Evolutionary conservation across 495 filamentous ascomycete genomes (phyloP).

Genomic region (Penicillium crystallinum): DNA sequence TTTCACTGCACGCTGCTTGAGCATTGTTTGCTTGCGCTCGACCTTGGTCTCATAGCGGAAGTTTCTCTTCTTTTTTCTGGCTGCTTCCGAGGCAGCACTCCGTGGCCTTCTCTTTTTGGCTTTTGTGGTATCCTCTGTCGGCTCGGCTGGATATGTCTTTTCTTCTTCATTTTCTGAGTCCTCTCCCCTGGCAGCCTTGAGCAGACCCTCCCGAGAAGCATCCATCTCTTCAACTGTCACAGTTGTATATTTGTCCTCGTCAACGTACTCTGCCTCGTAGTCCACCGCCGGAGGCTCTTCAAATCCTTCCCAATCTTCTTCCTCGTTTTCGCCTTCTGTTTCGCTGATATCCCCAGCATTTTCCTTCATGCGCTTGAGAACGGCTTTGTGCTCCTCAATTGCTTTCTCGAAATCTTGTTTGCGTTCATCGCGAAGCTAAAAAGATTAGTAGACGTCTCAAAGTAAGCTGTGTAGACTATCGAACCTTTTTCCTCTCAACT

Average conservation of each 20-base stretch:
- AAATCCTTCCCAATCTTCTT: conserved; percentile 62
- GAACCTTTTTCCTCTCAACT: conserved; percentile 65
- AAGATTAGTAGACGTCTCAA: conserved; percentile 8
- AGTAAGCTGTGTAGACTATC: background rate
- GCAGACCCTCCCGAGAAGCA: conserved; percentile 64
- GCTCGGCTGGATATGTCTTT: conserved; percentile 15
- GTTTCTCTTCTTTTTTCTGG: conserved; percentile 78
- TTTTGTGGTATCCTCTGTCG: conserved; percentile 23
- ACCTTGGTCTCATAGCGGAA: conserved; percentile 88
- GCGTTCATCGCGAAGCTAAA: conserved; percentile 73
- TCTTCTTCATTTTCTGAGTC: conserved; percentile 42
- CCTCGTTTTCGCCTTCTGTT: conserved; percentile 31
- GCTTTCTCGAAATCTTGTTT: conserved; percentile 74
- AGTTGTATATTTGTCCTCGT: conserved; percentile 91
- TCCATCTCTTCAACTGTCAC: conserved; percentile 92
- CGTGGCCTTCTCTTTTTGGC: conserved; percentile 40
- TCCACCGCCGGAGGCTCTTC: conserved; percentile 57
- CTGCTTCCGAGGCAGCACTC: conserved; percentile 49
- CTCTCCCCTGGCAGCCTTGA: conserved; percentile 45
- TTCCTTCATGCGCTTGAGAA: conserved; percentile 50
- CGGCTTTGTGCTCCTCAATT: conserved; percentile 62
- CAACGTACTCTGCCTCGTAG: conserved; percentile 89
- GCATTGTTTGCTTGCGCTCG: conserved; percentile 61
- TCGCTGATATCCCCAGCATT: conserved; percentile 44
- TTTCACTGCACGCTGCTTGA: conserved; percentile 63